Base-by-base conservation (phyloP, 441 rosid species). In the Geranium incanum region DNA sequence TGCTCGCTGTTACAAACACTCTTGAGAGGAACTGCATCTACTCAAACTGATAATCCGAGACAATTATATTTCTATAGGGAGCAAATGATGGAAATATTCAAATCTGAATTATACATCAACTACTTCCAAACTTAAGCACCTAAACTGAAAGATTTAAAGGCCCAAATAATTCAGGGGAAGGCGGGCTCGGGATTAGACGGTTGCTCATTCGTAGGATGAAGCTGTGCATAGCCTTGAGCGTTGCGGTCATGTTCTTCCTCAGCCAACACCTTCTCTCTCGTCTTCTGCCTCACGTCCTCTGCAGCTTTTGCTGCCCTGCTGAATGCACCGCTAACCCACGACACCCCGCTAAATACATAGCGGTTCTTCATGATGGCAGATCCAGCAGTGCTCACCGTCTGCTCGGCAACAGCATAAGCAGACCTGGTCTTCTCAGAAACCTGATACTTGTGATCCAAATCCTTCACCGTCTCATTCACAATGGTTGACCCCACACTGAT, bases 351-450 rank as follows among this genome's bases (percentile, higher is more conserved):
- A 43, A 72, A 67, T 57, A 88, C 83, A 45, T 85, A 86, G 57
- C 88, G 86, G 74, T 88, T 88, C 84, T 86, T 82, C 93, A 88
- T 86, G 73, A 88, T 75, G 8, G 86, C 86, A 11, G 84, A 78
- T 71, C 90, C 89, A 19, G 90, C 93, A 57, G 59, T 82, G 72
- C 88, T 82, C 45, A 86, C 90, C 2, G 86, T 80, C 79, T 88
- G 89, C 79, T 85, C 93, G 0, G 90, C 93, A 68, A 83, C 76
- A n/a, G 79, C 69, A 16, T 68, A 76, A 60, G 79, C 75, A 71
- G 50, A 33, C 69, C 71, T 76, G 55, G 79, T 72, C 69, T 71
- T 76, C 72, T 76, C 75, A 23, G 79, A 76, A 9, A 76, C 79
- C 70, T 76, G 79, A 67, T 71, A 76, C 66, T 76, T 76, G 33